Conservation (phyloP, 2,329 filamentous ascomycete genomes). For the Aspergillus arachidicola region DNA sequence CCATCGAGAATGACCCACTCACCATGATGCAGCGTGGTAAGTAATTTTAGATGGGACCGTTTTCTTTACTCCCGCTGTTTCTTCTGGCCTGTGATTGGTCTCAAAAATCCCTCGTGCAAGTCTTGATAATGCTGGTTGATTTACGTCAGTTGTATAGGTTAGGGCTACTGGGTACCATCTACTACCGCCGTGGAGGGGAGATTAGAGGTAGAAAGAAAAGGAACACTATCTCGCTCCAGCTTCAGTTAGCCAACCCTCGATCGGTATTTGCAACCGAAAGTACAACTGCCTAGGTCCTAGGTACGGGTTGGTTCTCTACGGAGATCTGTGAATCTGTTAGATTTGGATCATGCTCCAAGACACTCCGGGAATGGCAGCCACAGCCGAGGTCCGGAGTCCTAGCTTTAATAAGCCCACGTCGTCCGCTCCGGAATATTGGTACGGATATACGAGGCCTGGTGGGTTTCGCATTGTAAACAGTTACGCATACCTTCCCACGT, state of each 20-base stretch:
- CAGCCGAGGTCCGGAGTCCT: conserved; percentile 12
- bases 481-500: not conserved
- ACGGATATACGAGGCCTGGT: not conserved
- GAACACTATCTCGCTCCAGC: not conserved
- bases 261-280: no score
- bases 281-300: not conserved
- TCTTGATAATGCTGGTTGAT: not conserved
- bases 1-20: conserved; percentile 7
- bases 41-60: conserved; percentile 17
- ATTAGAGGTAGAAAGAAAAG: not conserved
- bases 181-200: not conserved
- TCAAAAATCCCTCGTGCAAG: conserved; percentile 26
- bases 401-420: not conserved
- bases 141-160: conserved; percentile 6
- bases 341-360: not conserved
- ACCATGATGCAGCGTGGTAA: conserved; percentile 14
- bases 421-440: not conserved
- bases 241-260: not conserved
- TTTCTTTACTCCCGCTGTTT: conserved; percentile 11
- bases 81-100: conserved; percentile 17
- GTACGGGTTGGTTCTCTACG: not conserved
- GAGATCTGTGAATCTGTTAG: not conserved
- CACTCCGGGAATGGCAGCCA: not conserved
- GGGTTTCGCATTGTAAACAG: not conserved
- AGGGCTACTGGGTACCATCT: not conserved